Base-by-base conservation (phyloP, 768 basidiomycete genomes). In the Tulasnella sp. region DNA sequence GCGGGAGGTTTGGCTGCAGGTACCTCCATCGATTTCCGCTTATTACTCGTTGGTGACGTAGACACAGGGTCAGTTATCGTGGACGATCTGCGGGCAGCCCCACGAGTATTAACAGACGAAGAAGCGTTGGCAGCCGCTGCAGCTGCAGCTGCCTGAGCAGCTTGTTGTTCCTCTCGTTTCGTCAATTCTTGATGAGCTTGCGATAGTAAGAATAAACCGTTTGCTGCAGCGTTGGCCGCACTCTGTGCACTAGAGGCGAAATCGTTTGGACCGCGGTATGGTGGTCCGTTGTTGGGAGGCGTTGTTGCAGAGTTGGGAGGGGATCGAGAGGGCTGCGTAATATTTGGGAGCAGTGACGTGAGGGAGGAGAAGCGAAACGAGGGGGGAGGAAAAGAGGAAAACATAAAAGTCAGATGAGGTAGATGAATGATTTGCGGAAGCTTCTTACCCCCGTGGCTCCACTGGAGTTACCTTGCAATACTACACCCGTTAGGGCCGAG, bases 141-240 rank as follows among this genome's bases (percentile, higher is more conserved):
- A 28, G 62, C 63, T n/a, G 60, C 66, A 25, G 66, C 58, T 51
- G 49, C 49, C 16, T 51, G 27, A 7, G 48, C 48, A 29, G 41
- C 39, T 29, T 43, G 78, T 75, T 57, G 79, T 63, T 88, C 84
- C 65, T 93, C 90, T n/a, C 88, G 79, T 69, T 92, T 93, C 32
- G 86, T 87, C 54, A 95, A 78, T 71, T 93, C 91, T 64, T 95
- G 91, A 63, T 95, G 91, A 24, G 91, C 92, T 67, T 96, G 91
- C 1, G 81, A 83, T 47, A 96, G 79, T 42, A 96, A 72, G 69
- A 92, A 96, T 40, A 96, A 77, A 24, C 92, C 91, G 62, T 93
- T 95, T 45, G 89, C 83, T 48, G 89, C 87, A 16, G 77, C 72
- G 37, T 66, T 75, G 2, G 87, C 72, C 7, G 83, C 76, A 35